phyloP scores from a whole-genome alignment of 202 grass and related monocot species.

The Brachypodium distachyon region DNA sequence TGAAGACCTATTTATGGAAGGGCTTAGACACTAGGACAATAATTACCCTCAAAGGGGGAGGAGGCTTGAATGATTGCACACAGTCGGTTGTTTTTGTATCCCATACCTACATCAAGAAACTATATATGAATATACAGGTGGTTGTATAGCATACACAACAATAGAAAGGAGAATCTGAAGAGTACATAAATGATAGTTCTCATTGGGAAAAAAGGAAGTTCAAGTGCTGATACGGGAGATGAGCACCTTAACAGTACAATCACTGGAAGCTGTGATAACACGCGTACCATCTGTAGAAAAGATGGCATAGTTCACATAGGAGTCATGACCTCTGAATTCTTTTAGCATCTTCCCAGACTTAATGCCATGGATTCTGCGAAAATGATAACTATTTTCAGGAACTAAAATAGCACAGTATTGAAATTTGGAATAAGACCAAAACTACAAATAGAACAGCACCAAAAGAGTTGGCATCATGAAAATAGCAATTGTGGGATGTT shows the following conservation, averaged over 20 bases:
- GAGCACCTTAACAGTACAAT: conserved; percentile 87
- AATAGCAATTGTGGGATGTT: not conserved
- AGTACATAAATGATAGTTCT: not conserved
- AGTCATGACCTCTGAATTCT: conserved; percentile 89
- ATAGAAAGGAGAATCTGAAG: not conserved
- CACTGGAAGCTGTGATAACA: conserved; percentile 98
- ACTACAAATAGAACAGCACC: not conserved
- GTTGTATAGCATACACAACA: not conserved
- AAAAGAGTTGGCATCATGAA: conserved; percentile 1
- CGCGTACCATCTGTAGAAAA: conserved; percentile 80
- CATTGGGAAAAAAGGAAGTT: not conserved
- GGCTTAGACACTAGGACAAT: not conserved
- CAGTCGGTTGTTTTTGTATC: conserved; percentile 97
- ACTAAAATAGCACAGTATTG: conserved; percentile 3
- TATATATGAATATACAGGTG: conserved; percentile 25
- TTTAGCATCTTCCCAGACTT: conserved; percentile 99
- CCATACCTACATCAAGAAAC: conserved; percentile 63
- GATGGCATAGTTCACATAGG: conserved; percentile 93
- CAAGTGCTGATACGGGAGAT: conserved; percentile 4
- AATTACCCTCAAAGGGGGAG: conserved; percentile 84
- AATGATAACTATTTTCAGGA: conserved; percentile 1
- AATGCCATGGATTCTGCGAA: conserved; percentile 83
- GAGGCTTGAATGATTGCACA: conserved; percentile 92
- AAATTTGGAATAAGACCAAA: conserved; percentile 7
- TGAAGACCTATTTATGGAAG: conserved; percentile 9